Conservation (phyloP, 768 basidiomycete species). For the Rhodotorula taiwanensis region DNA sequence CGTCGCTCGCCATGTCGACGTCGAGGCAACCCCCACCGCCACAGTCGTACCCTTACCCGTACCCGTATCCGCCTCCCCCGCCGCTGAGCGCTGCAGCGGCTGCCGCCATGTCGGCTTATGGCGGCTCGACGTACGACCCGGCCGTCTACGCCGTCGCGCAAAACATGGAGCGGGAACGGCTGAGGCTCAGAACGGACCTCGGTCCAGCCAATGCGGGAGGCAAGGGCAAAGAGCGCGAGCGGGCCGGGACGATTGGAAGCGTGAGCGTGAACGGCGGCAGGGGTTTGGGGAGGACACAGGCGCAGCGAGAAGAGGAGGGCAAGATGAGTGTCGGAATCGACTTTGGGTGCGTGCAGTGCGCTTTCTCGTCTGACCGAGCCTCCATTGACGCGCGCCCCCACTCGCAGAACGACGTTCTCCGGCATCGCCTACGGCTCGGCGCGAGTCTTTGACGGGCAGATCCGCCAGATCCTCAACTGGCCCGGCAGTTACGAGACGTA, state of each 20-base stretch:
- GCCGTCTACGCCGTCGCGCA: constrained; percentile 1
- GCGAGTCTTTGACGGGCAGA: constrained; percentile 66
- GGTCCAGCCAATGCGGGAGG: no score
- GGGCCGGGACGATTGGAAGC: neutral
- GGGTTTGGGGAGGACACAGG: neutral
- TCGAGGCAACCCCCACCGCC: no score
- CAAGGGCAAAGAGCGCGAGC: neutral
- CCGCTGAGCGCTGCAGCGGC: neutral
- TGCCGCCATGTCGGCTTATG: neutral
- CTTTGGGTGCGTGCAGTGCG: constrained; percentile 5
- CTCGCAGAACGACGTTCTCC: constrained; percentile 37
- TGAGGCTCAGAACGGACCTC: no score
- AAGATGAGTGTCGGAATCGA: constrained; percentile 22
- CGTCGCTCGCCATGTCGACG: no score
- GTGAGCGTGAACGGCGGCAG: neutral
- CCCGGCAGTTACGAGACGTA: constrained; percentile 79
- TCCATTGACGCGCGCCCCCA: neutral
- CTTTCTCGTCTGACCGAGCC: neutral
- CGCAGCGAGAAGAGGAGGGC: constrained; percentile 1
- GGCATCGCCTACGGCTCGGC: constrained; percentile 65
- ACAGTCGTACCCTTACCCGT: neutral
- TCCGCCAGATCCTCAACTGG: constrained; percentile 81
- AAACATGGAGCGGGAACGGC: neutral
- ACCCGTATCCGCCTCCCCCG: neutral
- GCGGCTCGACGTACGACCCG: neutral